These are phyloP conservation scores for Flaveria robusta DNA, from an alignment of 129 eudicot genomes.

Conservation along the genomic window DNA sequence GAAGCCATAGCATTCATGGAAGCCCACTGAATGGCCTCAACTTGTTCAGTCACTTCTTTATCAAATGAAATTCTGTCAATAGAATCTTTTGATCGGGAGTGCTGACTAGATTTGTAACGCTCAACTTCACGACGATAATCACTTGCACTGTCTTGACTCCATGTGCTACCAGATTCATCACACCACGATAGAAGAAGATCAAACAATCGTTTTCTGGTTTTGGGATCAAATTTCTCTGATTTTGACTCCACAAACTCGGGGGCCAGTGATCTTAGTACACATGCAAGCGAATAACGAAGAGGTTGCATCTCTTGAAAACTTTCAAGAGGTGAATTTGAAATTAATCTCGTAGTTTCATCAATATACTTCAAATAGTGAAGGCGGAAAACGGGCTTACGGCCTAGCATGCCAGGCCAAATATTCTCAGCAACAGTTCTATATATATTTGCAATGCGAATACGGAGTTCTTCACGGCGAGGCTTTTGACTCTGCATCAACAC, in stretches of 20 bases:
- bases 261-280: constrained; percentile 85
- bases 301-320: constrained; percentile 92
- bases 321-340: constrained; percentile 60
- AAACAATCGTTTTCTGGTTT: constrained; percentile 84
- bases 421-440: constrained; percentile 92
- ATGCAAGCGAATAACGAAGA: constrained; percentile 93
- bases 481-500: constrained; percentile 72
- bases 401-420: constrained; percentile 96
- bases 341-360: constrained; percentile 86
- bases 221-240: constrained; percentile 88
- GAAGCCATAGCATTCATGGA: constrained; percentile 99
- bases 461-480: constrained; percentile 98
- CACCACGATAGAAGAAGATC: constrained; percentile 96
- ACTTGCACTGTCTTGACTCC: constrained; percentile 90
- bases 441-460: constrained; percentile 91
- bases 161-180: constrained; percentile 83
- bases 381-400: constrained; percentile 95
- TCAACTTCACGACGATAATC: constrained; percentile 98
- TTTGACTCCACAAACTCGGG: constrained; percentile 97
- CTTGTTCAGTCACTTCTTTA: constrained; percentile 88
- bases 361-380: constrained; percentile 88
- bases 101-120: constrained; percentile 89
- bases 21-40: constrained; percentile 98
- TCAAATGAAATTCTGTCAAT: constrained; percentile 88
- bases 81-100: constrained; percentile 88